Conservation (phyloP, 805 yeast species). For the Yamadazyma sp. region DNA sequence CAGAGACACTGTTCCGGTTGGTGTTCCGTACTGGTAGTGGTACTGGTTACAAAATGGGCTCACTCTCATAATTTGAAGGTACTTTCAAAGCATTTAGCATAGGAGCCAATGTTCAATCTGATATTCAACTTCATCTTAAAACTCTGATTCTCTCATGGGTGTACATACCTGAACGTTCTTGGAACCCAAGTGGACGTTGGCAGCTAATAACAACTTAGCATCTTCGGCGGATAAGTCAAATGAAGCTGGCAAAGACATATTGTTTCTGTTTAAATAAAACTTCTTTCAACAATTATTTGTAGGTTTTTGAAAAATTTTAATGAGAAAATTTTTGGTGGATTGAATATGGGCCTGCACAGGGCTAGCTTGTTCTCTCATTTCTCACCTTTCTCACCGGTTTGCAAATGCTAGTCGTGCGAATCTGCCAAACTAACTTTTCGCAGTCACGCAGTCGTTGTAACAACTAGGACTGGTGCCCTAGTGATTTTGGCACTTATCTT, state of each 20-base stretch:
- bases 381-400: slow-evolving; percentile 2
- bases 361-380: not conserved
- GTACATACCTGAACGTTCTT: slow-evolving; percentile 97
- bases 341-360: slow-evolving; percentile 15
- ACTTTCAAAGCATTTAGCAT: no score
- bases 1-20: no score
- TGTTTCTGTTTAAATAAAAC: slow-evolving; percentile 10
- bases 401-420: not conserved
- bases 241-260: slow-evolving; percentile 83
- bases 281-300: slow-evolving; percentile 11
- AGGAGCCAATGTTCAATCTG: no score
- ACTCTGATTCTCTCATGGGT: slow-evolving; percentile 1
- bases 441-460: no score
- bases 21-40: no score
- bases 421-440: no score
- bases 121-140: slow-evolving; percentile 2
- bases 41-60: no score
- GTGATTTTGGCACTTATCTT: no score
- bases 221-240: slow-evolving; percentile 95
- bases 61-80: no score
- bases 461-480: no score
- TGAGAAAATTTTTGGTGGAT: slow-evolving; percentile 14
- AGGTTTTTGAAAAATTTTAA: slow-evolving; percentile 12
- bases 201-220: slow-evolving; percentile 98
- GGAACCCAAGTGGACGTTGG: slow-evolving; percentile 99